phyloP scores from a whole-genome alignment of 2,329 filamentous ascomycete species.

The Penicillium sp. region DNA sequence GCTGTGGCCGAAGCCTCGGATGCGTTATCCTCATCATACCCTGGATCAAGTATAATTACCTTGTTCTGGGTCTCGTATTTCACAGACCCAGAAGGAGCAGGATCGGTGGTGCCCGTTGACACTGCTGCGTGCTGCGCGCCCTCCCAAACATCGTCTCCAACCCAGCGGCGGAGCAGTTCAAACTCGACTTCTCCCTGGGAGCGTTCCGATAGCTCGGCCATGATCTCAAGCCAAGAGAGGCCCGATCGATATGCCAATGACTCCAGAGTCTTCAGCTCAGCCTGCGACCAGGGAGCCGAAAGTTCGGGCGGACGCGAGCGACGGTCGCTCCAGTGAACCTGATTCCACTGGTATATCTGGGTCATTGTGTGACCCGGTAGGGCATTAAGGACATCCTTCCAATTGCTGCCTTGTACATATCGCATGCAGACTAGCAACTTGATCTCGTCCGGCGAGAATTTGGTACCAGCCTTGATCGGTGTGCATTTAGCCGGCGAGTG shows the following conservation, averaged over 20 bases:
- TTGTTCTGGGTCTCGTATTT: background rate
- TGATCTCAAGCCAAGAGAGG: conserved; percentile 36
- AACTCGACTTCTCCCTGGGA: conserved; percentile 36
- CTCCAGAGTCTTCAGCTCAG: conserved; percentile 31
- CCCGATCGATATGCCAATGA: conserved; percentile 29
- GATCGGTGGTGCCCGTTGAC: background rate
- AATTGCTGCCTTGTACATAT: conserved; percentile 29
- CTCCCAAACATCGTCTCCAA: conserved; percentile 23
- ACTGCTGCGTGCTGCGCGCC: background rate
- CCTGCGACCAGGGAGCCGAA: conserved; percentile 33
- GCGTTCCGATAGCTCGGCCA: conserved; percentile 31
- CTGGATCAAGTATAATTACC: background rate
- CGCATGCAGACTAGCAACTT: conserved; percentile 35
- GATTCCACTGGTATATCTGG: conserved; percentile 31
- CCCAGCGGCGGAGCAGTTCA: conserved; percentile 38
- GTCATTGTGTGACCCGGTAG: conserved; percentile 29
- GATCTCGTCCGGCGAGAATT: conserved; percentile 36
- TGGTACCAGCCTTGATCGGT: conserved; percentile 21
- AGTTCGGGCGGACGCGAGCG: conserved; percentile 28
- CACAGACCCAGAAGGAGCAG: background rate
- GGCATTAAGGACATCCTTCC: conserved; percentile 33
- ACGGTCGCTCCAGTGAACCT: conserved; percentile 33
- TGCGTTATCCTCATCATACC: background rate
- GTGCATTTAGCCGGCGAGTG: conserved; percentile 11
- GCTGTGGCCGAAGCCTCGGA: background rate